Evolutionary conservation across 257 asterid species (phyloP).

Genomic region (Forsythia viridissima): DNA sequence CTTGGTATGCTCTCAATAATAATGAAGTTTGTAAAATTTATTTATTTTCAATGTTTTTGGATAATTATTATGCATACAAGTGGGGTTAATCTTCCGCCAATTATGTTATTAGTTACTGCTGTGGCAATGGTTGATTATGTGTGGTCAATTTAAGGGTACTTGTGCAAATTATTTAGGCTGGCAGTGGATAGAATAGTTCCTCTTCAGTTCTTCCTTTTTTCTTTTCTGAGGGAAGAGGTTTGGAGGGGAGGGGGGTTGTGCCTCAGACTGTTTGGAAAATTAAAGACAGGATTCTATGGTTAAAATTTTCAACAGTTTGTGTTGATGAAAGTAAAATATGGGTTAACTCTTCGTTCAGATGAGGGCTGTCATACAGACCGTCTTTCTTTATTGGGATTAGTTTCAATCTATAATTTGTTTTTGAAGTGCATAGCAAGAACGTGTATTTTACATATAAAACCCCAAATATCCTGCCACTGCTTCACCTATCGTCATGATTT

Average conservation of each 20-base stretch:
- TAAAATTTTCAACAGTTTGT: background rate
- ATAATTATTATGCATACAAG: background rate
- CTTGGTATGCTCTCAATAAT: constrained; percentile 63
- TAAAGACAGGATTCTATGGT: background rate
- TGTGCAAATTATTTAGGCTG: background rate
- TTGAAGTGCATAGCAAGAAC: background rate
- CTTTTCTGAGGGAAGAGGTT: background rate
- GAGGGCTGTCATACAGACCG: background rate
- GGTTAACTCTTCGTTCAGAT: background rate
- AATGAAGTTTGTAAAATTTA: background rate
- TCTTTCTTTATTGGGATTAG: background rate
- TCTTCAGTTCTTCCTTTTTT: background rate
- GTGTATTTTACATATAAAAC: background rate
- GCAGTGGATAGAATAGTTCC: background rate
- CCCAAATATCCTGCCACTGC: background rate
- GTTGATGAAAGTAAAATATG: background rate
- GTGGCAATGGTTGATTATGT: background rate
- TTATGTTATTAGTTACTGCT: background rate
- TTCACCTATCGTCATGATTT: background rate
- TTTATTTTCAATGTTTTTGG: background rate
- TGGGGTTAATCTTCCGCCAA: background rate
- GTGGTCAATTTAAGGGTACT: background rate
- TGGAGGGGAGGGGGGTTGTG: background rate
- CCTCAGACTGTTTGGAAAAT: background rate
- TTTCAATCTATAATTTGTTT: background rate